A percentile compares a stretch with the other conserved stretches of the same genome.
Evolutionary conservation across 441 rosid genomes (phyloP).

Genomic region (Manihot esculenta): DNA sequence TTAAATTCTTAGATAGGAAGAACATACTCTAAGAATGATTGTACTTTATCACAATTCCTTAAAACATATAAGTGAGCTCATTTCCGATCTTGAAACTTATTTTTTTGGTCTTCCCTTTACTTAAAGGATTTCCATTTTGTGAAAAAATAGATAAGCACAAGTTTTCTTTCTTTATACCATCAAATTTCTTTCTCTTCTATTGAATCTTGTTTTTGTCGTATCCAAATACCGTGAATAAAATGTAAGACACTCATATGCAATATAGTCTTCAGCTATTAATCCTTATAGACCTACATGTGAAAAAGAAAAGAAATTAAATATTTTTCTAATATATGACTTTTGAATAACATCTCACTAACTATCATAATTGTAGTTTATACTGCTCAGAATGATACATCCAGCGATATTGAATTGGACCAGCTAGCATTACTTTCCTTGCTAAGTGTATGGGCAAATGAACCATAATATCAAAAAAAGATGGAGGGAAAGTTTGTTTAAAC

Average conservation of each 20-base stretch:
- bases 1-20: not conserved
- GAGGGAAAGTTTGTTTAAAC: constrained; percentile 2
- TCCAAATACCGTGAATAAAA: constrained; percentile 4
- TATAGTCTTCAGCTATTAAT: not conserved
- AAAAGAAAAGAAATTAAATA: not conserved
- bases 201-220: not conserved
- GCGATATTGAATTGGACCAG: not conserved
- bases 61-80: not conserved
- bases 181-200: not conserved
- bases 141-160: not conserved
- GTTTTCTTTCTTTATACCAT: not conserved
- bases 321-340: not conserved
- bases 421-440: not conserved
- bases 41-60: constrained; percentile 1
- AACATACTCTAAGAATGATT: not conserved
- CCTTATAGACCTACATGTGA: not conserved
- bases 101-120: not conserved
- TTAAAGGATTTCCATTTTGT: not conserved
- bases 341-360: not conserved
- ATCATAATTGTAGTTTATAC: not conserved
- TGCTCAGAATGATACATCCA: constrained; percentile 18
- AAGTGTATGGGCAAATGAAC: constrained; percentile 7
- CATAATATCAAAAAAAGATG: constrained; percentile 9
- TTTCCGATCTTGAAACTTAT: constrained; percentile 1
- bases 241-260: constrained; percentile 1